A percentile compares a stretch with the other conserved stretches of the same genome.
These are phyloP conservation scores for Neurospora sp. DNA, from an alignment of 495 filamentous ascomycete genomes.

Conservation along the genomic window DNA sequence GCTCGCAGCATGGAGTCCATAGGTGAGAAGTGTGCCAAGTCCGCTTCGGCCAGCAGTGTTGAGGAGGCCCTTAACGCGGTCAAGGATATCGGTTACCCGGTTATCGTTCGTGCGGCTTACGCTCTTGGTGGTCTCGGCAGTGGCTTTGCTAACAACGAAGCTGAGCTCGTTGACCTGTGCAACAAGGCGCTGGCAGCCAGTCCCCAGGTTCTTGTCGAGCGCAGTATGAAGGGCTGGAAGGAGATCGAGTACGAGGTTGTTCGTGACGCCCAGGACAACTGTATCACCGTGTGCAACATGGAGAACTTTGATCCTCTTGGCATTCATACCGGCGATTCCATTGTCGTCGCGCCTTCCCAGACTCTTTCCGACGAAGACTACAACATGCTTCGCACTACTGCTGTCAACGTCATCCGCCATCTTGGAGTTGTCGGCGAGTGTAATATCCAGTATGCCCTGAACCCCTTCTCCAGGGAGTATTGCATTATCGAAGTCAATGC, in stretches of 20 bases:
- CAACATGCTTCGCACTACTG: constrained; percentile 96
- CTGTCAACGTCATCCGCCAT: constrained; percentile 98
- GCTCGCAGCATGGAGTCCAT: constrained; percentile 98
- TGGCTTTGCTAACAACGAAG: constrained; percentile 86
- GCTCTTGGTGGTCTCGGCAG: constrained; percentile 91
- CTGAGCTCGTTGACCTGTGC: constrained; percentile 83
- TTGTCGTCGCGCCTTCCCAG: constrained; percentile 94
- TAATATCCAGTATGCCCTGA: constrained; percentile 96
- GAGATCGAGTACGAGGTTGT: constrained; percentile 99
- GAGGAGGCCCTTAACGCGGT: constrained; percentile 80
- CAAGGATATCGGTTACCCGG: constrained; percentile 84
- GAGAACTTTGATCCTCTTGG: constrained; percentile 98
- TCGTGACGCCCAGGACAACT: constrained; percentile 91
- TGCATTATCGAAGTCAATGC: constrained; percentile 99
- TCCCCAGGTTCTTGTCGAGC: constrained; percentile 91
- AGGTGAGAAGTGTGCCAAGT: constrained; percentile 95
- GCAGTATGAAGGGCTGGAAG: constrained; percentile 99
- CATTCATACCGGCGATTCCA: constrained; percentile 97
- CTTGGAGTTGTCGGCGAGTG: constrained; percentile 96
- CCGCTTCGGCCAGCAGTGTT: constrained; percentile 74
- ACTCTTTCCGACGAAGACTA: constrained; percentile 95
- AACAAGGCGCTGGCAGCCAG: constrained; percentile 89
- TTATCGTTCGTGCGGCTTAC: constrained; percentile 95
- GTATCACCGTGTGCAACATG: constrained; percentile 99
- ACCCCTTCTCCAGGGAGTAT: constrained; percentile 94